These are phyloP conservation scores for Populus hybrid DNA, from an alignment of 441 rosid species.

Conservation along the genomic window DNA sequence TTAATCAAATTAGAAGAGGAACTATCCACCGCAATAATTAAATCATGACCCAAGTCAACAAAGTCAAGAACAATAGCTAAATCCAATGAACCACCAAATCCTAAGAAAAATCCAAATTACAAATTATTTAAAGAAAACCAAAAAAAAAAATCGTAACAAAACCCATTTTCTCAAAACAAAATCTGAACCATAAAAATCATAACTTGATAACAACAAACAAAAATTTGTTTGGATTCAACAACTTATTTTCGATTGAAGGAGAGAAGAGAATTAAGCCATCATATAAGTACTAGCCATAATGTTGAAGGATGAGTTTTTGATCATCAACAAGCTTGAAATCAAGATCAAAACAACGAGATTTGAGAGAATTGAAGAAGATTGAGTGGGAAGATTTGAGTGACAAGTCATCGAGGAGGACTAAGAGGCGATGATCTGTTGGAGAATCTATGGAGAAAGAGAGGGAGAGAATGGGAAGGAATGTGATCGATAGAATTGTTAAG, in stretches of 20 bases:
- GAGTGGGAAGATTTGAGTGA: slow-evolving; percentile 42
- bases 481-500: slow-evolving; percentile 25
- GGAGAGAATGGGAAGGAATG: slow-evolving; percentile 41
- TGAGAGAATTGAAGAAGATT: slow-evolving; percentile 66
- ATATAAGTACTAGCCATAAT: slow-evolving; percentile 75
- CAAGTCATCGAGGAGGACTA: no score
- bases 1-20: no score
- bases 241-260: slow-evolving; percentile 70
- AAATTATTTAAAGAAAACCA: no score
- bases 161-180: no score
- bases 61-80: slow-evolving; percentile 13
- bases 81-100: slow-evolving; percentile 67
- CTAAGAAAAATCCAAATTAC: slow-evolving; percentile 16
- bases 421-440: no score
- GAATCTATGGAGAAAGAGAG: no score
- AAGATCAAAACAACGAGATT: slow-evolving; percentile 60
- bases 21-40: no score
- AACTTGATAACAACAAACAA: no score
- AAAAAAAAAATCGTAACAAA: no score
- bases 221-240: neutral
- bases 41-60: no score
- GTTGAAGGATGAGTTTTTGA: slow-evolving; percentile 60
- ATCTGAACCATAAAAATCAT: no score
- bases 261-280: slow-evolving; percentile 65
- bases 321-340: slow-evolving; percentile 79